Conservation (phyloP, 208 protist genomes). For the Vickermania ingenoplastis region DNA sequence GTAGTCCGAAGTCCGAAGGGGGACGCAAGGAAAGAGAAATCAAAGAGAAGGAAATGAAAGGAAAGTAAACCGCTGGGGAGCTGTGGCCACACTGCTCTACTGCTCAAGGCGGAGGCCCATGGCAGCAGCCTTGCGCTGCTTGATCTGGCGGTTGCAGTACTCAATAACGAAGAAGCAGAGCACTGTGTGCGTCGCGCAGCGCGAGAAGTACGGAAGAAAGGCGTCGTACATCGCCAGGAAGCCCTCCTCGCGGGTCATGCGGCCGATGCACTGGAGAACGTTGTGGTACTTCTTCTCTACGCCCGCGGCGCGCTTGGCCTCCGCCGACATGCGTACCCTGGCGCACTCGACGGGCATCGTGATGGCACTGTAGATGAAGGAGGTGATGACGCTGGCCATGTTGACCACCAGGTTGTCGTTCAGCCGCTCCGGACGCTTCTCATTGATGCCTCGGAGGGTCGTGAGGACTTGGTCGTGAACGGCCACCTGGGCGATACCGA, state of each 20-base stretch:
- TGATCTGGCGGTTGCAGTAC: slow-evolving; percentile 37
- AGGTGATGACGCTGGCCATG: slow-evolving; percentile 67
- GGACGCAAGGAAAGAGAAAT: too few relatives aligned
- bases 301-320: slow-evolving; percentile 51
- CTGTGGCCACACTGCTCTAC: background rate
- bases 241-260: slow-evolving; percentile 70
- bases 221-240: slow-evolving; percentile 71
- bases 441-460: slow-evolving; percentile 45
- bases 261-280: slow-evolving; percentile 68
- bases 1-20: too few relatives aligned
- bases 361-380: slow-evolving; percentile 72
- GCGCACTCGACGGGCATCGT: slow-evolving; percentile 89
- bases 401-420: slow-evolving; percentile 75
- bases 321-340: slow-evolving; percentile 81
- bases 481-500: slow-evolving; percentile 84
- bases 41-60: too few relatives aligned
- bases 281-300: slow-evolving; percentile 55
- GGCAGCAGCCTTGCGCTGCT: slow-evolving; percentile 16
- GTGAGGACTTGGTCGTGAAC: slow-evolving; percentile 89
- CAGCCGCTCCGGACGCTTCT: slow-evolving; percentile 11
- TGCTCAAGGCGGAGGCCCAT: slow-evolving; percentile 3
- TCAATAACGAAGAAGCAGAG: slow-evolving; percentile 88
- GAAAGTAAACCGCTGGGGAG: too few relatives aligned
- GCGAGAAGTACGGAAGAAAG: slow-evolving; percentile 83
- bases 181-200: slow-evolving; percentile 83